These are phyloP conservation scores for Yarrowia divulgata DNA, from an alignment of 805 yeast species.

Conservation along the genomic window DNA sequence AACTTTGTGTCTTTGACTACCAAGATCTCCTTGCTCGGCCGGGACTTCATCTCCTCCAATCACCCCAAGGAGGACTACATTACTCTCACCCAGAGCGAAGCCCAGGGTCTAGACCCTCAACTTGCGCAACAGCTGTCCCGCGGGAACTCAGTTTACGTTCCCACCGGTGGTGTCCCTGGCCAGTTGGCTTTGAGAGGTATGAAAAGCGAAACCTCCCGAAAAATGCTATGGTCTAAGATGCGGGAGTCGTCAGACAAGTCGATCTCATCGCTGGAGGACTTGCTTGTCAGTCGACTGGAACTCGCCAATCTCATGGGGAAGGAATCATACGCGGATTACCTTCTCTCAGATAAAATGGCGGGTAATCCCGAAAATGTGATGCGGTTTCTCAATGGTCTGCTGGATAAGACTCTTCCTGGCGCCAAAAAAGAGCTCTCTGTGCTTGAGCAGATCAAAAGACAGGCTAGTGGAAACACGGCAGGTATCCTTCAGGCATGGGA, in stretches of 20 bases:
- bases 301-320: conserved; percentile 78
- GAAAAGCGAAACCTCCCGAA: conserved; percentile 63
- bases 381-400: conserved; percentile 68
- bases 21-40: conserved; percentile 80
- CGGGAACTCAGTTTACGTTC: conserved; percentile 51
- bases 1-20: conserved; percentile 81
- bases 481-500: conserved; percentile 84
- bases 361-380: conserved; percentile 76
- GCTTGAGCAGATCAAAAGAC: conserved; percentile 46
- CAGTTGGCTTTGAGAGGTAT: conserved; percentile 68
- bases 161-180: conserved; percentile 69
- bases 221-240: conserved; percentile 74
- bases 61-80: conserved; percentile 49
- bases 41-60: conserved; percentile 66
- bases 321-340: conserved; percentile 76
- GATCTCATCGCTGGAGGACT: conserved; percentile 61
- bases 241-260: conserved; percentile 73
- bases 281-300: conserved; percentile 70
- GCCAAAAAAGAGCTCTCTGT: conserved; percentile 65
- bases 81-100: conserved; percentile 44
- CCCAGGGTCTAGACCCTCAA: conserved; percentile 49
- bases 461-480: conserved; percentile 50
- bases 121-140: conserved; percentile 45
- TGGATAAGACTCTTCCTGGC: conserved; percentile 58
- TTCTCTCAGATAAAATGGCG: conserved; percentile 89